Evolutionary conservation across 768 basidiomycete genomes (phyloP), one percentile per base, ranked within the genome.

Genomic region (Lactifluus rugatus): DNA sequence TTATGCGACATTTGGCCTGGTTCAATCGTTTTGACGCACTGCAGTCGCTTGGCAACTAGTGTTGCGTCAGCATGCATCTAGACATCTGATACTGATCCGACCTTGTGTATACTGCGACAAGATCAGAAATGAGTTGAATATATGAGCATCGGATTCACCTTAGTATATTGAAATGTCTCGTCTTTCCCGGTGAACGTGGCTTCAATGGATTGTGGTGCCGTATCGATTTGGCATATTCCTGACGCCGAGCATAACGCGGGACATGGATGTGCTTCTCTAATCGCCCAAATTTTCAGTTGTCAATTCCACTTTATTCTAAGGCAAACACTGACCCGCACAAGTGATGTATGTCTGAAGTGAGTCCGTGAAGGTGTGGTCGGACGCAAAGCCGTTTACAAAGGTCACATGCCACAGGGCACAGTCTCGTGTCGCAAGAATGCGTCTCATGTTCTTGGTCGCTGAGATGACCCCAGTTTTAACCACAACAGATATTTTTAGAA

Each of bases 121-220:
- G 9, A 21, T 41, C 7, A 57, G 32, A 37, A 28, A 45, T 36
- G 23, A 37, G 23, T 6, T n/a, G 5, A 7, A 1, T 13, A 37
- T 13, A 31, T 26, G 5, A 37, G 10, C 10, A n/a, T 17, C 23
- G 7, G 9, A 58, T 65, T 26, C 51, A 80, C 83, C 74, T 84
- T 84, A 0, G 84, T 85, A 51, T 81, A 85, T 64, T 80, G 77
- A 63, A 83, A 85, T 0, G 77, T 81, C 58, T 82, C 80, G 49
- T 83, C 78, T 57, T 68, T 71, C 0, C 83, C 84, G 0, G 76
- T 77, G 61, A 84, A 85, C 0, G 81, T 83, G 5, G 81, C 80
- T 63, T 83, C 78, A 34, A 85, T 76, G 0, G 81, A 78, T 52
- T 79, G 76, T 0, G 83, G 83, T 0, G 75, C 71, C 0, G 77